phyloP scores from a whole-genome alignment of 768 basidiomycete species.

The Panellus pusillus region DNA sequence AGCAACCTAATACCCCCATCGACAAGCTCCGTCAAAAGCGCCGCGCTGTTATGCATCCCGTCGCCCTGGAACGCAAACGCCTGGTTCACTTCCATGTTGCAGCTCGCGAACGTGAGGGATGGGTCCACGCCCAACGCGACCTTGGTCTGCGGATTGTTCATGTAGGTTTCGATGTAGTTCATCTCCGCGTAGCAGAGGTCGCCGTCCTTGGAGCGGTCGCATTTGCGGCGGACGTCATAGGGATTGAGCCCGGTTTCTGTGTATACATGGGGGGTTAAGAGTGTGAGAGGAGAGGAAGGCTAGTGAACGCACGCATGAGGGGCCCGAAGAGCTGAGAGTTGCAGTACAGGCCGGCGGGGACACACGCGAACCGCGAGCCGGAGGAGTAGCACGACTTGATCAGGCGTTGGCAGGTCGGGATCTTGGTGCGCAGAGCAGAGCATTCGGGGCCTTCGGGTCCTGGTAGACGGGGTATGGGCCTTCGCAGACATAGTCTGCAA shows the following conservation, averaged over 20 bases:
- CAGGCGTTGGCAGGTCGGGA: slow-evolving; percentile 72
- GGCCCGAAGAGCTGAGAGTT: slow-evolving; percentile 70
- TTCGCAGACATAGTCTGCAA: slow-evolving; percentile 83
- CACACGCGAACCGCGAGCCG: slow-evolving; percentile 61
- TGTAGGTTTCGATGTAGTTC: slow-evolving; percentile 84
- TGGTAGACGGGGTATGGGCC: slow-evolving; percentile 83
- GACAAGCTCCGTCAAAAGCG: slow-evolving; percentile 76
- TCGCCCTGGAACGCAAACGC: slow-evolving; percentile 84
- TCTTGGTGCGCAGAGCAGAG: slow-evolving; percentile 57
- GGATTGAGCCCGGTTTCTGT: slow-evolving; percentile 77
- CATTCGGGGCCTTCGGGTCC: slow-evolving; percentile 68
- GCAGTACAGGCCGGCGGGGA: slow-evolving; percentile 80
- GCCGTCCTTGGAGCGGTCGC: slow-evolving; percentile 71
- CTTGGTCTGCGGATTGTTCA: slow-evolving; percentile 80
- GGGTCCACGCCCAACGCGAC: slow-evolving; percentile 74
- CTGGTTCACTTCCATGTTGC: slow-evolving; percentile 79
- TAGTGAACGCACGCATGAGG: slow-evolving; percentile 56
- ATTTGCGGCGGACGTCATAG: slow-evolving; percentile 81
- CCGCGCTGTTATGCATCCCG: slow-evolving; percentile 78
- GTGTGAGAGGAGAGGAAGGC: slow-evolving; percentile 4
- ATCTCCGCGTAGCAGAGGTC: slow-evolving; percentile 78
- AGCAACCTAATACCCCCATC: slow-evolving; percentile 81
- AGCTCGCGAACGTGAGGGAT: slow-evolving; percentile 59
- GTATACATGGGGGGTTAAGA: slow-evolving; percentile 1
- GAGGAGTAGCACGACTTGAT: slow-evolving; percentile 69